A percentile compares a stretch with the other conserved stretches of the same genome.
Evolutionary conservation across 2,329 filamentous ascomycete species (phyloP).

Genomic region (Xylariaceae sp.): DNA sequence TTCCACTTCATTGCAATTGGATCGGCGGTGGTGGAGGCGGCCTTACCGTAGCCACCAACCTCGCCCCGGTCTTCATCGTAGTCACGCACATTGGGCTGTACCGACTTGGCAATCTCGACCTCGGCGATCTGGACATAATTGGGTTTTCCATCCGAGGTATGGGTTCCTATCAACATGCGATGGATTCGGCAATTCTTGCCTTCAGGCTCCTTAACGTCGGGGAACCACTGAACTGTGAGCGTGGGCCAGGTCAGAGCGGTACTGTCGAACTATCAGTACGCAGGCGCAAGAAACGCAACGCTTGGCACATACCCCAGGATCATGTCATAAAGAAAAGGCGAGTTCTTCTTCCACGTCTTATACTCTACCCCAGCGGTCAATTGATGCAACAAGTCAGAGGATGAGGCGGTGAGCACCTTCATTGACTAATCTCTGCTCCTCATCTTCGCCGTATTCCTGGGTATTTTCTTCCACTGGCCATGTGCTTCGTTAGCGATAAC

Average conservation of each 20-base stretch:
- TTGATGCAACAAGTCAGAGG: neutral
- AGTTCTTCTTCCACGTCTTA: slow-evolving; percentile 99
- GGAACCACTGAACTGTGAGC: slow-evolving; percentile 96
- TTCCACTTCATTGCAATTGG: slow-evolving; percentile 76
- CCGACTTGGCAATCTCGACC: slow-evolving; percentile 82
- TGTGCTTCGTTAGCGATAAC: slow-evolving; percentile 19
- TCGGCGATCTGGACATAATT: slow-evolving; percentile 96
- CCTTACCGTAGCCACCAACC: slow-evolving; percentile 86
- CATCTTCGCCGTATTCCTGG: slow-evolving; percentile 66
- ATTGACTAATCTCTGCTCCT: slow-evolving; percentile 85
- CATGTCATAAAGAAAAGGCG: slow-evolving; percentile 96
- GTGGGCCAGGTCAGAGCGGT: slow-evolving; percentile 97
- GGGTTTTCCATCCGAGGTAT: slow-evolving; percentile 78
- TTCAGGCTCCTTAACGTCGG: slow-evolving; percentile 82
- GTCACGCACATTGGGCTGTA: slow-evolving; percentile 69
- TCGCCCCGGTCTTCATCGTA: slow-evolving; percentile 91
- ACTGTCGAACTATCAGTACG: slow-evolving; percentile 34
- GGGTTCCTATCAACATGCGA: slow-evolving; percentile 86
- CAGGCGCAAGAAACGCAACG: neutral
- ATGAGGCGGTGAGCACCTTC: slow-evolving; percentile 57
- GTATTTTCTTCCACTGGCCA: slow-evolving; percentile 45
- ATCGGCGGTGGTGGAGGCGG: slow-evolving; percentile 43
- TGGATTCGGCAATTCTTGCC: slow-evolving; percentile 86
- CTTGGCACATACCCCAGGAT: slow-evolving; percentile 65
- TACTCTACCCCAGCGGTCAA: slow-evolving; percentile 61